Percentiles rank a stretch among this genome's conserved stretches.
Evolutionary conservation across 179 eudicot genomes (phyloP).

Genomic region (Pouteria campechiana): DNA sequence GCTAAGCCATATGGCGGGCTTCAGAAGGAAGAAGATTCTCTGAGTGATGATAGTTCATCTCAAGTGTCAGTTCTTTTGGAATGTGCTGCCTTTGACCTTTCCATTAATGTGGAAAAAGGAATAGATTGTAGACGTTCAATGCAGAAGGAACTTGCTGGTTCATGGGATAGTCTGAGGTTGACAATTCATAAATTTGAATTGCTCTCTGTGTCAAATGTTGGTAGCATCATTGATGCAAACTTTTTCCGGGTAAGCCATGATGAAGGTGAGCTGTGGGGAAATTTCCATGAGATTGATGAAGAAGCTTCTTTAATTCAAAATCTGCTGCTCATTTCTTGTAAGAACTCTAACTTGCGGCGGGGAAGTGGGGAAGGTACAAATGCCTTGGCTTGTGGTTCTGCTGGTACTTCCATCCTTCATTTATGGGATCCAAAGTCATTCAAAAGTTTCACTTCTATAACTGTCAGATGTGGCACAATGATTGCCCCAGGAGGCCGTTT

Average conservation of each 20-base stretch:
- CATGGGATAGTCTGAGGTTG: slow-evolving; percentile 55
- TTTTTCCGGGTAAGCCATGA: slow-evolving; percentile 64
- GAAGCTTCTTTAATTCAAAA: slow-evolving; percentile 31
- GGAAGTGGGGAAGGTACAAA: slow-evolving; percentile 94
- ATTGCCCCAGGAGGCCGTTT: slow-evolving; percentile 83
- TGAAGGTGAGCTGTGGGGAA: slow-evolving; percentile 77
- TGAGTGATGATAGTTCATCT: no score
- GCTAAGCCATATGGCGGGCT: slow-evolving; percentile 22
- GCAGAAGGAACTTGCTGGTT: slow-evolving; percentile 81
- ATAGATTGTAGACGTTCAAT: slow-evolving; percentile 40
- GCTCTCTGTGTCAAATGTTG: slow-evolving; percentile 58
- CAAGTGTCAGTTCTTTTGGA: slow-evolving; percentile 67
- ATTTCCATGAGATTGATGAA: slow-evolving; percentile 35
- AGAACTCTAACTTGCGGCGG: slow-evolving; percentile 64
- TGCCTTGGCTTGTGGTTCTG: slow-evolving; percentile 45
- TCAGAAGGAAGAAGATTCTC: slow-evolving; percentile 12
- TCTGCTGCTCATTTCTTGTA: slow-evolving; percentile 60
- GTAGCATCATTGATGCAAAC: slow-evolving; percentile 42
- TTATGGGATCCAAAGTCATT: slow-evolving; percentile 49
- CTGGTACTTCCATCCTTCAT: slow-evolving; percentile 63
- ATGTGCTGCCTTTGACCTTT: slow-evolving; percentile 48
- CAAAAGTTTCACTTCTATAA: slow-evolving; percentile 36
- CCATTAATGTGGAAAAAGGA: slow-evolving; percentile 28
- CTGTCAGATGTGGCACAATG: slow-evolving; percentile 64
- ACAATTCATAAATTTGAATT: slow-evolving; percentile 44